Conservation (phyloP, 768 basidiomycete genomes). For the Suillus weaverae region DNA sequence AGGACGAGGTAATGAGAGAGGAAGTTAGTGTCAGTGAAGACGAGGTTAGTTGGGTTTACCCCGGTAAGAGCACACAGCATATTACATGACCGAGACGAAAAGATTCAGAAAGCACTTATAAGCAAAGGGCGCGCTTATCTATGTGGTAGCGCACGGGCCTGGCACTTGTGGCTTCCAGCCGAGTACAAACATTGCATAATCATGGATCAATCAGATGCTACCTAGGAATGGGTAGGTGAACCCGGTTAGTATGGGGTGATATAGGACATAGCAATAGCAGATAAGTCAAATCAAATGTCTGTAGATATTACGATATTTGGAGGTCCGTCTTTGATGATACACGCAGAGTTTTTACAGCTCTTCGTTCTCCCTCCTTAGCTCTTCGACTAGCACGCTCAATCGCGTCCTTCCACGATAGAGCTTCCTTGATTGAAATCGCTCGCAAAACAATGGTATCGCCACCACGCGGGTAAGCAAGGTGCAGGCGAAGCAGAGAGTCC, state of each 20-base stretch:
- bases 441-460: constrained; percentile 67
- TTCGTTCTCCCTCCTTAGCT: constrained; percentile 13
- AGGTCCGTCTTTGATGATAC: neutral
- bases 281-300: neutral
- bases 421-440: constrained; percentile 58
- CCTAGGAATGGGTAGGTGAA: neutral
- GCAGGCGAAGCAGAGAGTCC: constrained; percentile 65
- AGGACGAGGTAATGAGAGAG: too few relatives aligned
- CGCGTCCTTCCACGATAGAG: constrained; percentile 50
- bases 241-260: neutral
- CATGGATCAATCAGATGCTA: constrained; percentile 29
- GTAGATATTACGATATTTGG: neutral
- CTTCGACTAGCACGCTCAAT: constrained; percentile 29
- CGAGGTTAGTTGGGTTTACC: too few relatives aligned
- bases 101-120: too few relatives aligned
- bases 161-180: too few relatives aligned
- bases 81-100: too few relatives aligned
- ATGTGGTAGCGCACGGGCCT: too few relatives aligned
- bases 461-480: constrained; percentile 68
- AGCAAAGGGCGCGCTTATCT: too few relatives aligned
- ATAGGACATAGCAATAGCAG: neutral
- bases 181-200: too few relatives aligned
- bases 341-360: neutral
- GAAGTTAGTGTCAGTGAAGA: too few relatives aligned
- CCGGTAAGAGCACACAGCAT: too few relatives aligned